Conservation (phyloP, 257 asterid species). For the Solanum paucissectum region DNA sequence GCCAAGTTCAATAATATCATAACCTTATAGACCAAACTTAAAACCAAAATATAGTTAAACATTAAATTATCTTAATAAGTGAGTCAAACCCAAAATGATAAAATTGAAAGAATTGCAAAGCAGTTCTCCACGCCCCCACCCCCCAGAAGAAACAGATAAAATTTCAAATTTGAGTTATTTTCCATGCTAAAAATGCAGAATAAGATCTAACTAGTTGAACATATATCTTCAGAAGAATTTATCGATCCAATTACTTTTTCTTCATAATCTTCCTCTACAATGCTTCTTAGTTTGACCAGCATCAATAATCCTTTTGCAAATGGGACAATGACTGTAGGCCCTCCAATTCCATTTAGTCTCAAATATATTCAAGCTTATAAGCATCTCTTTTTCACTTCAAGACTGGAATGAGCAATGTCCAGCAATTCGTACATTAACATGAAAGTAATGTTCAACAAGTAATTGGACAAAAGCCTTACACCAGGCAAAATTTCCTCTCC, state of each 20-base stretch:
- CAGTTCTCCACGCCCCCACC: background rate
- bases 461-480: slow-evolving; percentile 33
- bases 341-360: background rate
- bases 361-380: background rate
- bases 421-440: background rate
- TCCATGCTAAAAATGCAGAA: background rate
- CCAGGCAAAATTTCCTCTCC: slow-evolving; percentile 80
- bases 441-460: slow-evolving; percentile 1
- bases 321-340: background rate
- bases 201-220: background rate
- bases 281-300: background rate
- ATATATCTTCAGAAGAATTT: background rate
- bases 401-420: background rate
- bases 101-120: background rate
- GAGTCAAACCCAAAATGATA: background rate
- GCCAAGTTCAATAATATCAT: background rate
- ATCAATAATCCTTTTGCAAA: background rate
- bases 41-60: background rate
- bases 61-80: background rate
- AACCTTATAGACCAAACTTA: background rate
- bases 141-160: background rate
- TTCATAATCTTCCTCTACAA: background rate
- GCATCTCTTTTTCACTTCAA: background rate
- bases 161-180: background rate
- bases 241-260: background rate